phyloP scores from a whole-genome alignment of 2,329 filamentous ascomycete genomes.

The Aspergillus ruber region DNA sequence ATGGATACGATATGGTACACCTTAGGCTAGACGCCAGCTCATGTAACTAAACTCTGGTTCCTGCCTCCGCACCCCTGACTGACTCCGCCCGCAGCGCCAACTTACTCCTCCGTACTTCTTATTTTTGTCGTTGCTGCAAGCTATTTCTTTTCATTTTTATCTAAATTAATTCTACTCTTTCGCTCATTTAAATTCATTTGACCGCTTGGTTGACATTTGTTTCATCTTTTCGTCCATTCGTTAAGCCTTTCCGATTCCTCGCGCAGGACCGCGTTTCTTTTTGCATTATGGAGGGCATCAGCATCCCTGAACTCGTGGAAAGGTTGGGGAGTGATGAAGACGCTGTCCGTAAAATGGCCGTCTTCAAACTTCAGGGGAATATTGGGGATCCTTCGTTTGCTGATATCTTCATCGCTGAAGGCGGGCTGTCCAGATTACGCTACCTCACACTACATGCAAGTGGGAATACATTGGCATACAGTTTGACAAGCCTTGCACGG shows the following conservation, averaged over 20 bases:
- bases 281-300: constrained; percentile 47
- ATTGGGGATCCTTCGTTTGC: constrained; percentile 96
- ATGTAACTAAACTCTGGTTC: not conserved
- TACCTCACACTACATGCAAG: constrained; percentile 76
- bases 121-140: not conserved
- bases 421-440: constrained; percentile 73
- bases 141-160: not conserved
- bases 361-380: constrained; percentile 92
- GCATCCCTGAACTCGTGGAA: constrained; percentile 53
- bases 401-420: constrained; percentile 88
- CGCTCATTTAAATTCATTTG: no score
- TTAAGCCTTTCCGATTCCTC: not conserved
- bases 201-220: not conserved
- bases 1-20: not conserved
- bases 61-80: not conserved
- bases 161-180: not conserved
- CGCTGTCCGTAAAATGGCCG: constrained; percentile 94
- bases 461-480: constrained; percentile 94
- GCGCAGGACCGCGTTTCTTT: not conserved
- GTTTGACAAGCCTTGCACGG: constrained; percentile 78
- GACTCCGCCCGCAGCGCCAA: not conserved
- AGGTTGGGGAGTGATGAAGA: constrained; percentile 64
- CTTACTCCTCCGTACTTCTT: no score
- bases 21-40: not conserved
- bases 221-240: not conserved